phyloP scores from a whole-genome alignment of 257 asterid species.

The Solanum chmielewskii region DNA sequence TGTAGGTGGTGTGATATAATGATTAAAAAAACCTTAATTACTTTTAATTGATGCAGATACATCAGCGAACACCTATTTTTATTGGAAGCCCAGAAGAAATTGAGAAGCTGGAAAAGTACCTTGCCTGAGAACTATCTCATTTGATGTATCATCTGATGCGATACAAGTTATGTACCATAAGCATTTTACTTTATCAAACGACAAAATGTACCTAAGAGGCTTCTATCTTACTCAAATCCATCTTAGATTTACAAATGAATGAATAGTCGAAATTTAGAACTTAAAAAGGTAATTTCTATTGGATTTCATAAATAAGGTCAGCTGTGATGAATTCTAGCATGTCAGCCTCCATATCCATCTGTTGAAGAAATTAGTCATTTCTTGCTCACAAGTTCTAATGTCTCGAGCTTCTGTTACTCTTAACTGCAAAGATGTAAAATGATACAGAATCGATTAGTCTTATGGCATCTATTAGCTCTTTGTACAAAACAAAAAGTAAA shows the following conservation, averaged over 20 bases:
- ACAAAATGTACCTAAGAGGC: neutral
- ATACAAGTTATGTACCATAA: neutral
- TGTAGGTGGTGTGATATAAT: neutral
- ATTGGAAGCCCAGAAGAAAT: slow-evolving; percentile 73
- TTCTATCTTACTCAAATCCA: neutral
- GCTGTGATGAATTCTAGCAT: neutral
- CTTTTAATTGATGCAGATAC: slow-evolving; percentile 36
- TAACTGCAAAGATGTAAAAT: neutral
- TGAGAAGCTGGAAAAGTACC: slow-evolving; percentile 38
- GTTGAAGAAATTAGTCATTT: neutral
- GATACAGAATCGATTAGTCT: neutral
- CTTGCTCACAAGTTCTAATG: neutral
- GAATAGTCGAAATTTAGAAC: neutral
- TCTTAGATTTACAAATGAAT: neutral
- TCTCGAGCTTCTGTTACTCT: neutral
- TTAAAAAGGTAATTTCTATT: neutral
- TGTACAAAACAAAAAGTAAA: neutral
- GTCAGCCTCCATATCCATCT: neutral
- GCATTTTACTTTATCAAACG: neutral
- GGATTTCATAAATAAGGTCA: neutral
- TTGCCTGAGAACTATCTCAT: slow-evolving; percentile 1
- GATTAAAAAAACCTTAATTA: neutral
- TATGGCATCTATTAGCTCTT: neutral
- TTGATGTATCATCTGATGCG: neutral
- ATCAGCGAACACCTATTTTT: slow-evolving; percentile 73